These are phyloP conservation scores for Fusarium albosuccineum DNA, from an alignment of 2,329 filamentous ascomycete genomes.

Conservation along the genomic window DNA sequence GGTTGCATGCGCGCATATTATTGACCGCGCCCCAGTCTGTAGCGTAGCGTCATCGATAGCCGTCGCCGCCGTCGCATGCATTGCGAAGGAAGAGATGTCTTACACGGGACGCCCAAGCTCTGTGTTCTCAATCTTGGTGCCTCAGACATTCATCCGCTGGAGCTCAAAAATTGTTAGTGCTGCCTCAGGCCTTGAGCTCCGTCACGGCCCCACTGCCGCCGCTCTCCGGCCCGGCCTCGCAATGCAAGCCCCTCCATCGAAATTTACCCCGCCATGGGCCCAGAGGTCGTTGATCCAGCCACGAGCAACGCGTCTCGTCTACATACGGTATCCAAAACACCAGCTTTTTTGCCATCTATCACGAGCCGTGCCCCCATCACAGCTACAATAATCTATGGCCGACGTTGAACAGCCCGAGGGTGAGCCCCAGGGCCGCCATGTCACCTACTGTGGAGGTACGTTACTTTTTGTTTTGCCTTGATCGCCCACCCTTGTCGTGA, in stretches of 20 bases:
- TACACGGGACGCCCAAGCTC: background rate
- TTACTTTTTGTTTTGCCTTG: slow-evolving; percentile 24
- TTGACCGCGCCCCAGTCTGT: slow-evolving; percentile 15
- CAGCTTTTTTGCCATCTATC: slow-evolving; percentile 23
- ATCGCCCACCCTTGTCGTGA: background rate
- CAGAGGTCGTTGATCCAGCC: slow-evolving; percentile 27
- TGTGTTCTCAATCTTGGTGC: background rate
- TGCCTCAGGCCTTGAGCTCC: slow-evolving; percentile 35
- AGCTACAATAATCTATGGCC: slow-evolving; percentile 59
- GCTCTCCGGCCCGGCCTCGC: slow-evolving; percentile 12
- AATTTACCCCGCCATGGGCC: slow-evolving; percentile 53
- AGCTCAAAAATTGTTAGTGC: slow-evolving; percentile 23
- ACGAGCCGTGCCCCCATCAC: slow-evolving; percentile 30
- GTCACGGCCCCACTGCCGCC: slow-evolving; percentile 16
- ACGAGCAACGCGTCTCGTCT: slow-evolving; percentile 47
- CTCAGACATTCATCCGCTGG: slow-evolving; percentile 14
- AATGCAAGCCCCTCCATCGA: slow-evolving; percentile 47
- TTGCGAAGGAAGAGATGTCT: background rate
- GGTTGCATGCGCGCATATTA: slow-evolving; percentile 28
- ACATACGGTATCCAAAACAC: slow-evolving; percentile 21
- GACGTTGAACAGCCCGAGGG: slow-evolving; percentile 64
- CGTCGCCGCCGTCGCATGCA: slow-evolving; percentile 13
- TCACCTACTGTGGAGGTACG: slow-evolving; percentile 72
- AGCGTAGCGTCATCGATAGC: slow-evolving; percentile 14
- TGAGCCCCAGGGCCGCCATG: slow-evolving; percentile 65